Evolutionary conservation across 2,329 filamentous ascomycete genomes (phyloP), one percentile per base, ranked within the genome.

Genomic region (Colletotrichum tabaci): DNA sequence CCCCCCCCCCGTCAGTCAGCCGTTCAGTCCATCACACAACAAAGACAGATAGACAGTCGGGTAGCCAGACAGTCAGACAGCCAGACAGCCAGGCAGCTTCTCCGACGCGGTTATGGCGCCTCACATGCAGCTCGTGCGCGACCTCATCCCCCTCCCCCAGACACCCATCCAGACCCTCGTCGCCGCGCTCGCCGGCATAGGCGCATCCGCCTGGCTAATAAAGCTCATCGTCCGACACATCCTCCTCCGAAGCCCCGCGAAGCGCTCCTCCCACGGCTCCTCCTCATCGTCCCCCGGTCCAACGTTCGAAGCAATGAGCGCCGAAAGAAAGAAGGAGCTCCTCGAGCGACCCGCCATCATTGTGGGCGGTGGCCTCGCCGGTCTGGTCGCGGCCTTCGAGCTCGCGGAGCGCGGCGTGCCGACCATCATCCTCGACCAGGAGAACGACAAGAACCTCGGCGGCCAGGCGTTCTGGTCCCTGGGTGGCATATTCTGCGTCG

Each of bases 391-490:
- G 4, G 88, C 88, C 53, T 88, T 85, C 74, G 88, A 90, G 80
- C 84, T 90, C 8, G 81, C 85, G 16, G 81, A 84, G 76, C 86
- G 83, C 70, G 80, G 83, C 61, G 80, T 90, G n/a, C 84, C 83
- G 2, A 83, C 83, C 46, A 70, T 90, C 60, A 79, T 90, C 52
- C 63, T 91, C 61, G 89, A 91, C 79, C 89, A 91, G 76, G 89
- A 91, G 77, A 87, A 87, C 69, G 83, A 82, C 40, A 79, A 83
- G 72, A 90, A 84, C 74, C 82, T 91, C 12, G 89, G 89, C 70
- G 89, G 89, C 2, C 89, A 91, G 78, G 89, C 89, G 8, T 91
- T 90, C 77, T 91, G 89, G 88, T 91, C 89, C 4, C 84, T 91
- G 1, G 89, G 89, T 44, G 89, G 89, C 46, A 77, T 91, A 35